A percentile compares a stretch with the other conserved stretches of the same genome.
Conservation (phyloP, 2,329 filamentous ascomycete genomes). For the Dothistroma septosporum region DNA sequence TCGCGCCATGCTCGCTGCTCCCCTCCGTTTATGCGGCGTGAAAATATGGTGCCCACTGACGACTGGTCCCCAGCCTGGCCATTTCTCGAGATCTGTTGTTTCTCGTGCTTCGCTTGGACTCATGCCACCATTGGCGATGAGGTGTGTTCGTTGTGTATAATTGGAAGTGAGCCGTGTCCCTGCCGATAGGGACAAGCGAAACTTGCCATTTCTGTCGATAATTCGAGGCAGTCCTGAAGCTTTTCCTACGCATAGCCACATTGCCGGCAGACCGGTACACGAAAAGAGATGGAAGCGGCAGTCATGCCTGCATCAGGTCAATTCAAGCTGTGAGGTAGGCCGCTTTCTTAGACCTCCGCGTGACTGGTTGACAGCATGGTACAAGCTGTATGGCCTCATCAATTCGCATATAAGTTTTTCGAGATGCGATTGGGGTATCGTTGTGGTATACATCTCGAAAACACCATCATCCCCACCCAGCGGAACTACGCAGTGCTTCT, state of each 20-base stretch:
- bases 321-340: too few relatives aligned
- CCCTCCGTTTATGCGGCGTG: not conserved
- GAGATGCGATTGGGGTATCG: conserved; percentile 4
- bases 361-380: too few relatives aligned
- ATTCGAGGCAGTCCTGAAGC: not conserved
- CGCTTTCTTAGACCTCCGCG: too few relatives aligned
- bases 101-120: conserved; percentile 1
- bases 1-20: conserved; percentile 1
- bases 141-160: too few relatives aligned
- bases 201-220: not conserved
- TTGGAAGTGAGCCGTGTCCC: not conserved
- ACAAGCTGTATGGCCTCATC: too few relatives aligned
- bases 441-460: not conserved
- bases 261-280: not conserved
- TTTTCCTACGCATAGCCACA: not conserved
- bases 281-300: too few relatives aligned
- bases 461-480: conserved; percentile 10
- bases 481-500: conserved; percentile 11
- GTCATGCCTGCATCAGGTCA: too few relatives aligned
- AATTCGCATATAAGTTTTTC: too few relatives aligned
- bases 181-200: not conserved
- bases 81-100: not conserved
- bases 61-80: conserved; percentile 4
- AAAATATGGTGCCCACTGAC: conserved; percentile 6
- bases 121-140: not conserved